phyloP scores from a whole-genome alignment of 441 rosid genomes.

The Hypseocharis bilobata region DNA sequence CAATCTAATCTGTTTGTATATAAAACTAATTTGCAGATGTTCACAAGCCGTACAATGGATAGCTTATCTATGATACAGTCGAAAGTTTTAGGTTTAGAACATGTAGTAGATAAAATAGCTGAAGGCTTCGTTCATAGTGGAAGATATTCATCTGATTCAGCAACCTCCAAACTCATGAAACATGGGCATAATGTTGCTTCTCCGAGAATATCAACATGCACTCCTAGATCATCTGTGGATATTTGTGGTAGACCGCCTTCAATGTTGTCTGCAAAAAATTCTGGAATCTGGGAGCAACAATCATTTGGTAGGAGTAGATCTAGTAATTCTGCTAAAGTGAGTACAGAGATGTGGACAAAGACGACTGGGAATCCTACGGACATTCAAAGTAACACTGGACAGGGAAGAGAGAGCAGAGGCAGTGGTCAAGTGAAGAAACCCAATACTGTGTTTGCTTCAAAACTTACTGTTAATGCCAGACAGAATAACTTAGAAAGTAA shows the following conservation, averaged over 20 bases:
- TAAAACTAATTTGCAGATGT: slow-evolving; percentile 37
- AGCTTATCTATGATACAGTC: slow-evolving; percentile 55
- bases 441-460: slow-evolving; percentile 30
- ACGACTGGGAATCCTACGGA: slow-evolving; percentile 35
- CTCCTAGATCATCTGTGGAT: slow-evolving; percentile 60
- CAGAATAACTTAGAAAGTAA: slow-evolving; percentile 29
- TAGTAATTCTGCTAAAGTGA: slow-evolving; percentile 34
- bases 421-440: slow-evolving; percentile 28
- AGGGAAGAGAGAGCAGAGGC: slow-evolving; percentile 28
- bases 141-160: slow-evolving; percentile 32
- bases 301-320: slow-evolving; percentile 38
- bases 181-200: slow-evolving; percentile 42
- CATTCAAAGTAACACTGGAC: slow-evolving; percentile 35
- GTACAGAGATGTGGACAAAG: slow-evolving; percentile 36
- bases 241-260: slow-evolving; percentile 40
- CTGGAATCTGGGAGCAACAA: slow-evolving; percentile 46
- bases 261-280: slow-evolving; percentile 34
- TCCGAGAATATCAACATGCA: slow-evolving; percentile 57
- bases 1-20: neutral
- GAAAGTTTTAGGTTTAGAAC: slow-evolving; percentile 63
- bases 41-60: slow-evolving; percentile 58
- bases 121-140: slow-evolving; percentile 33
- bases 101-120: slow-evolving; percentile 49
- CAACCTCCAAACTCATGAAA: slow-evolving; percentile 39
- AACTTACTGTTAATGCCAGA: slow-evolving; percentile 27